A percentile compares a stretch with the other conserved stretches of the same genome.
These are phyloP conservation scores for Tetracladium maxilliforme DNA, from an alignment of 2,329 filamentous ascomycete genomes.

Conservation along the genomic window DNA sequence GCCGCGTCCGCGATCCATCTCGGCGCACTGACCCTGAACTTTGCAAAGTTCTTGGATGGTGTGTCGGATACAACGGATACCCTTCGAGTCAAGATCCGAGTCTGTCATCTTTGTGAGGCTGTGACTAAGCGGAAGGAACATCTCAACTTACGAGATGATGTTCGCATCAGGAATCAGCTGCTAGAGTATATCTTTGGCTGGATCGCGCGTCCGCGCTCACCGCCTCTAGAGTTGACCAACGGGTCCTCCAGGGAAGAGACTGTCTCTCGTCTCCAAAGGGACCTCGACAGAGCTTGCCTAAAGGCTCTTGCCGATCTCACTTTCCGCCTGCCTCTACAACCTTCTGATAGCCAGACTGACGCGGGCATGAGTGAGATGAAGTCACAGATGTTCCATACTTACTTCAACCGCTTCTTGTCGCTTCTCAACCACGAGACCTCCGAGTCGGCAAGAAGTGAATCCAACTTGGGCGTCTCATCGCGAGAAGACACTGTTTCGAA, in stretches of 20 bases:
- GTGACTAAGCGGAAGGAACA: constrained; percentile 54
- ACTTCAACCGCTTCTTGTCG: constrained; percentile 56
- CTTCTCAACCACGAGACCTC: constrained; percentile 41
- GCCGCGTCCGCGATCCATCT: constrained; percentile 49
- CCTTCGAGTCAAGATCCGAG: constrained; percentile 51
- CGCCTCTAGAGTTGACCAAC: no score
- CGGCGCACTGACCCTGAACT: constrained; percentile 46
- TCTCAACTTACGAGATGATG: constrained; percentile 52
- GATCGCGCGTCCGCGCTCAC: constrained; percentile 46
- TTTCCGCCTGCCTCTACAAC: constrained; percentile 50
- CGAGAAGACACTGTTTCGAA: constrained; percentile 39
- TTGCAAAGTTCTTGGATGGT: constrained; percentile 51
- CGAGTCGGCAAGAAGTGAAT: constrained; percentile 27
- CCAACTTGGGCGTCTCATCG: constrained; percentile 17
- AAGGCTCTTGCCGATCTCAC: constrained; percentile 51
- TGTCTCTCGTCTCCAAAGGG: constrained; percentile 39
- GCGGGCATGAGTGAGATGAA: constrained; percentile 54
- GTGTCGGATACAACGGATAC: constrained; percentile 38
- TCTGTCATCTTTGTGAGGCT: constrained; percentile 51
- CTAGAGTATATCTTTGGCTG: constrained; percentile 54
- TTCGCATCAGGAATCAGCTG: constrained; percentile 53
- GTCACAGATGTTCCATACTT: constrained; percentile 56
- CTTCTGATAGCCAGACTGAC: constrained; percentile 49
- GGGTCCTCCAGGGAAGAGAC: constrained; percentile 40
- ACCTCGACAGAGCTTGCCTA: constrained; percentile 51